Evolutionary conservation across 306 rosid species (phyloP).

Genomic region (Oxytropis ochrocephala): DNA sequence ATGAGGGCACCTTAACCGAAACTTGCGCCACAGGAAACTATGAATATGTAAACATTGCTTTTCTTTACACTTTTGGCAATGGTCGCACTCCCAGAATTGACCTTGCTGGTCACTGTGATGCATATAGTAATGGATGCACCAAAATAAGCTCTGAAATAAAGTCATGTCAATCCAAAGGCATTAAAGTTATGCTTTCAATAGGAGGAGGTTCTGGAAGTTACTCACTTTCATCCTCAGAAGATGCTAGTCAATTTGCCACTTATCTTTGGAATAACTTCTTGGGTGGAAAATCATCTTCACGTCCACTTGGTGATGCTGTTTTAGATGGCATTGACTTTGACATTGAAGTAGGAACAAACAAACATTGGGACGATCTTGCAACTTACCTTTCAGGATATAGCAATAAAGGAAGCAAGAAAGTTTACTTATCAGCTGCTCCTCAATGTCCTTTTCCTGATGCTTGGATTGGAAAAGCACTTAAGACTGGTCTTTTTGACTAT

Average conservation of each 20-base stretch:
- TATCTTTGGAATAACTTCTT: slow-evolving; percentile 42
- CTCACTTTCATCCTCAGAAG: slow-evolving; percentile 23
- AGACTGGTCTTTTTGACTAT: slow-evolving; percentile 19
- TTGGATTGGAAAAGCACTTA: slow-evolving; percentile 22
- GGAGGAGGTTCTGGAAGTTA: slow-evolving; percentile 39
- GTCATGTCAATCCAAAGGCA: slow-evolving; percentile 40
- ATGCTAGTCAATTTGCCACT: slow-evolving; percentile 21
- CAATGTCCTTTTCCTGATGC: slow-evolving; percentile 41
- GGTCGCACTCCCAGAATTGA: slow-evolving; percentile 23
- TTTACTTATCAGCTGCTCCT: slow-evolving; percentile 33
- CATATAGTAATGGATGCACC: slow-evolving; percentile 28
- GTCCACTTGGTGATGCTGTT: slow-evolving; percentile 38
- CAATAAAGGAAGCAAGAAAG: background rate
- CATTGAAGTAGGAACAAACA: slow-evolving; percentile 22
- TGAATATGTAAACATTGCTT: slow-evolving; percentile 25
- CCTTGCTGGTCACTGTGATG: slow-evolving; percentile 30
- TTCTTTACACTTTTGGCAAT: slow-evolving; percentile 29
- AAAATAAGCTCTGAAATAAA: slow-evolving; percentile 17
- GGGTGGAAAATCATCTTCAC: slow-evolving; percentile 28
- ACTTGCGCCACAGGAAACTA: slow-evolving; percentile 32
- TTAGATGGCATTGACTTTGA: slow-evolving; percentile 26
- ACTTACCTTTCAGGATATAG: slow-evolving; percentile 15
- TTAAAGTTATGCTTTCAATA: slow-evolving; percentile 35
- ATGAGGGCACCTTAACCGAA: slow-evolving; percentile 19
- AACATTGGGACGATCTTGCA: slow-evolving; percentile 17